A percentile compares a stretch with the other conserved stretches of the same genome.
phyloP scores from a whole-genome alignment of 148 eudicot species.

The Bassia scoparia region DNA sequence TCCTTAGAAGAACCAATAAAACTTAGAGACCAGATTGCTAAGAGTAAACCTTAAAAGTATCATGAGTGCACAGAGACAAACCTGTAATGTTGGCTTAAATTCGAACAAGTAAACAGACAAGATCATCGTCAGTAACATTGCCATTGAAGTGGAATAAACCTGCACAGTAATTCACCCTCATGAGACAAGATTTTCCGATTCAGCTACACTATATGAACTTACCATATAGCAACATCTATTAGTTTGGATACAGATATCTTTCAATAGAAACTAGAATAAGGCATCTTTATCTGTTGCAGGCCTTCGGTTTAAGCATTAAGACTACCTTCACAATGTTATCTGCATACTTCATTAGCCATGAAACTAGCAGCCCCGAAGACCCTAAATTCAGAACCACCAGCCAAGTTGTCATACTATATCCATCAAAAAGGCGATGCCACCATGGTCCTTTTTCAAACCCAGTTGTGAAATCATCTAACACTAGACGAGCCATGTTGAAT shows the following conservation, averaged over 20 bases:
- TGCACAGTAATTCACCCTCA: conserved; percentile 23
- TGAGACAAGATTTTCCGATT: background rate
- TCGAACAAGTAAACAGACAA: conserved; percentile 67
- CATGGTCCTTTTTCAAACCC: conserved; percentile 89
- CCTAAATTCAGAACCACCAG: conserved; percentile 93
- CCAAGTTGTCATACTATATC: conserved; percentile 82
- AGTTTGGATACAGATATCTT: background rate
- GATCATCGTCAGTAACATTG: conserved; percentile 90
- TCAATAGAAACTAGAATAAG: background rate
- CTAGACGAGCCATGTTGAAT: conserved; percentile 80
- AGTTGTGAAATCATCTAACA: conserved; percentile 74
- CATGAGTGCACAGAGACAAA: conserved; percentile 20
- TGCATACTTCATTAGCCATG: conserved; percentile 99
- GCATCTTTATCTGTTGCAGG: background rate
- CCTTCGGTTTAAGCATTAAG: background rate
- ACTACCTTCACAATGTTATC: conserved; percentile 90
- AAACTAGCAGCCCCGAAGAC: conserved; percentile 86
- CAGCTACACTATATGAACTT: background rate
- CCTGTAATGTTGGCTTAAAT: conserved; percentile 92
- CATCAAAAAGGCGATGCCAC: conserved; percentile 91
- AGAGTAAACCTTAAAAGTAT: background rate
- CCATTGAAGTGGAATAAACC: conserved; percentile 99
- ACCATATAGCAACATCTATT: background rate
- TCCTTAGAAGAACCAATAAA: background rate
- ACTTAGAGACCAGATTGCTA: background rate